Evolutionary conservation across 2,329 filamentous ascomycete genomes (phyloP), one percentile per base, ranked within the genome.

Genomic region (Aureobasidium namibiae): DNA sequence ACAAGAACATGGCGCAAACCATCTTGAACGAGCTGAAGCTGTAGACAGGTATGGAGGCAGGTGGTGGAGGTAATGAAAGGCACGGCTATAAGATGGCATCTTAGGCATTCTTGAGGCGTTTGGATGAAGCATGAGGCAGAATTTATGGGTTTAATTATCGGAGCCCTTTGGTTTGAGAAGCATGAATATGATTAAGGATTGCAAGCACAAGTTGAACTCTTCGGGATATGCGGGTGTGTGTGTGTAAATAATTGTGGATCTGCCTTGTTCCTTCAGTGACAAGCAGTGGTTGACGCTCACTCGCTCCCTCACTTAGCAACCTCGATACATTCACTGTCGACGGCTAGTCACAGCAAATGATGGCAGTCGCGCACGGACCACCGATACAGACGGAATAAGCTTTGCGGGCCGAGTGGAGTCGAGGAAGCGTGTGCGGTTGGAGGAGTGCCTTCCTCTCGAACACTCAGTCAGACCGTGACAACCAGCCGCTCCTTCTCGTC

Each of bases 1-100:
- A 95, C 76, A 96, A 96, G 78, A 92, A 90, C 69, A 95, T 97
- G 91, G 94, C 94, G 36, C 92, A 96, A 74, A 91, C 91, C 67
- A 96, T 99, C 67, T 78, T 99, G 66, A 85, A 88, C 69, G 91
- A 94, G 72, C 76, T 99, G 65, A 85, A 86, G 69, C 81, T 97
- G 63, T 96, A 64, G 60, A 46, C 4, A 16, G 39, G 8, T 18
- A 33, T n/a, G 39, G 29, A 7, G 38, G 29, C 33, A 26, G 45
- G 36, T 10, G 58, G 33, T 31, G 48, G 59, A 56, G 26, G 59
- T 52, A 59, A 42, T 50, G 52, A 39, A 41, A 41, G 21, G 16
- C 14, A 39, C 6, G 26, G n/a, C 26, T 21, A 52, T 6, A 10
- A 33, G n/a, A 42, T 21, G 36, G 50, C 36, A 54, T 54, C n/a